Evolutionary conservation across 2,329 filamentous ascomycete genomes (phyloP).

Genomic region (Epichloe gansuensis): DNA sequence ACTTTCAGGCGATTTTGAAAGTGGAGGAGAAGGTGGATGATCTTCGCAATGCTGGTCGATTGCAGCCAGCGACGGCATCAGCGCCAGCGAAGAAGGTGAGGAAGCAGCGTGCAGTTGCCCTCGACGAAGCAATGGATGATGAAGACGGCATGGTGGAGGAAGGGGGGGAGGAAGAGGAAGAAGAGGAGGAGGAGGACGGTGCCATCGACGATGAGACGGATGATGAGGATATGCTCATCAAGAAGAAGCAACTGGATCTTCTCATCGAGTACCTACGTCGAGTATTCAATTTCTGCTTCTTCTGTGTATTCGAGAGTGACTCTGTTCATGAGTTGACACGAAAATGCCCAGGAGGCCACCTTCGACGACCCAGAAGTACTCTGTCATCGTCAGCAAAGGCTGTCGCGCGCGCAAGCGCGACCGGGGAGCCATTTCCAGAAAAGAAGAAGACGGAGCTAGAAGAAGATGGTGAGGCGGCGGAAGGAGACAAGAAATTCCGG

Average conservation of each 20-base stretch:
- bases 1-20: slow-evolving; percentile 63
- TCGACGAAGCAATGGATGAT: slow-evolving; percentile 50
- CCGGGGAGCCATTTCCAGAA: slow-evolving; percentile 69
- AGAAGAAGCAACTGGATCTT: slow-evolving; percentile 95
- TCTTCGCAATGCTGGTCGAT: slow-evolving; percentile 58
- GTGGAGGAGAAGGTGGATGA: slow-evolving; percentile 82
- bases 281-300: slow-evolving; percentile 98
- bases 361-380: slow-evolving; percentile 78
- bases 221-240: slow-evolving; percentile 74
- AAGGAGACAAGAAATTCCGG: slow-evolving; percentile 59
- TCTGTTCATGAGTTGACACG: slow-evolving; percentile 90
- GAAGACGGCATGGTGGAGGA: slow-evolving; percentile 55
- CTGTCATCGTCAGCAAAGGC: slow-evolving; percentile 72
- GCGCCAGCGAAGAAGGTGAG: slow-evolving; percentile 44
- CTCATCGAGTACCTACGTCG: slow-evolving; percentile 92
- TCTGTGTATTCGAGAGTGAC: slow-evolving; percentile 97
- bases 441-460: slow-evolving; percentile 63
- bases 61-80: slow-evolving; percentile 51
- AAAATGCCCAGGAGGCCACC: slow-evolving; percentile 94
- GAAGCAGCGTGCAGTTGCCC: slow-evolving; percentile 45
- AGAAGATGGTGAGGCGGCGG: slow-evolving; percentile 36
- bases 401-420: slow-evolving; percentile 73
- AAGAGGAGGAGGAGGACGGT: slow-evolving; percentile 72
- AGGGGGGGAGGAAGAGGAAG: slow-evolving; percentile 38
- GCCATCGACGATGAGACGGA: slow-evolving; percentile 78